These are phyloP conservation scores for Aspergillus baeticus DNA, from an alignment of 495 filamentous ascomycete genomes.

Conservation along the genomic window DNA sequence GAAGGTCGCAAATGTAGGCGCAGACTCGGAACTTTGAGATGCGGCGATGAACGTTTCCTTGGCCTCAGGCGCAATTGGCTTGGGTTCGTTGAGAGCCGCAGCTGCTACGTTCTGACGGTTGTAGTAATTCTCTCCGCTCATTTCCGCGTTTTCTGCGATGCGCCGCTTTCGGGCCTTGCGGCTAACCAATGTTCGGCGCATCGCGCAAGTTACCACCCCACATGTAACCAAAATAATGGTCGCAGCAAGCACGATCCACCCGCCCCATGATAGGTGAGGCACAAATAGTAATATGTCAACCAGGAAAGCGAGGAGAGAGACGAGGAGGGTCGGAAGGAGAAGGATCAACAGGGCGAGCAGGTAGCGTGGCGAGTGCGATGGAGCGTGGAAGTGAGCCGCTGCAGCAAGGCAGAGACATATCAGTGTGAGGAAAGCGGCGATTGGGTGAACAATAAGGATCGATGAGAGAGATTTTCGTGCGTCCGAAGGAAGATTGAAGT, in stretches of 20 bases:
- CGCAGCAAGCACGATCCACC: slow-evolving; percentile 89
- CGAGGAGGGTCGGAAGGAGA: slow-evolving; percentile 78
- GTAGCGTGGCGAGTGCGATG: slow-evolving; percentile 90
- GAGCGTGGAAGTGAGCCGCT: slow-evolving; percentile 82
- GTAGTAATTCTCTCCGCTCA: slow-evolving; percentile 92
- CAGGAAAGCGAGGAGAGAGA: slow-evolving; percentile 84
- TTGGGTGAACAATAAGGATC: slow-evolving; percentile 88
- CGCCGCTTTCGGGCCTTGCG: slow-evolving; percentile 88
- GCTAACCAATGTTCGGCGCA: slow-evolving; percentile 90
- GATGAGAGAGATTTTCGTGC: slow-evolving; percentile 84
- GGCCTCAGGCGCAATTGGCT: slow-evolving; percentile 43
- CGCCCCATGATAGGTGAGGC: slow-evolving; percentile 90
- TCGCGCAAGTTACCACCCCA: slow-evolving; percentile 89
- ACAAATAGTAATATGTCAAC: slow-evolving; percentile 96
- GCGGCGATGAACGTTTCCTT: slow-evolving; percentile 53
- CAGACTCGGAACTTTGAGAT: slow-evolving; percentile 52
- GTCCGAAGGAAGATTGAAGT: slow-evolving; percentile 72
- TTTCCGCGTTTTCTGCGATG: slow-evolving; percentile 89
- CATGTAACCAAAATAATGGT: slow-evolving; percentile 83
- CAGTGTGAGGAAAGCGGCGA: slow-evolving; percentile 83
- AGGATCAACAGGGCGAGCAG: slow-evolving; percentile 82
- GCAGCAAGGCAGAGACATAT: slow-evolving; percentile 78
- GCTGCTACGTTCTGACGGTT: slow-evolving; percentile 62
- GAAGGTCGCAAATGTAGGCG: slow-evolving; percentile 75
- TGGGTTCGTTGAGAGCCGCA: slow-evolving; percentile 33